Evolutionary conservation across 78 protist genomes (phyloP), one percentile per base, ranked within the genome.

Genomic region (Speleostelium caveatum): DNA sequence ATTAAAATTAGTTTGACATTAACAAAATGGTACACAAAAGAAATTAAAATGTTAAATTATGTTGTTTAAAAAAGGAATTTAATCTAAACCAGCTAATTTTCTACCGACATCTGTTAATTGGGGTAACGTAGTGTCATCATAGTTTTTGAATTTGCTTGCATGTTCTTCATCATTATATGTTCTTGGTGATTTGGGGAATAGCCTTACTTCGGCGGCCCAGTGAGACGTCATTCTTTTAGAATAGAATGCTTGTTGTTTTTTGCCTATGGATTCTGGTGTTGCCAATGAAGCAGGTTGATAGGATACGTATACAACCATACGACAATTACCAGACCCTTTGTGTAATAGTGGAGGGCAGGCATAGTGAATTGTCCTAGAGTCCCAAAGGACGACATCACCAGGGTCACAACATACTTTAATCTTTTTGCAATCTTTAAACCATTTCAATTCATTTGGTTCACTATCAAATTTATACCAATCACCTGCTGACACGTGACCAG

Each of bases 341-440:
- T 45, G 53, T 45, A 14, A 14, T 3, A 32, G 36, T 12, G 75
- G 75, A n/a, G 75, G 58, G 45, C 56, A 39, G 24, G 75, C 75
- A 42, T 51, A 69, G 26, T 69, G 75, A 10, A 69, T 39, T 2
- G 59, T 45, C 1, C 60, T 7, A 10, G 36, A 22, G 28, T 69
- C 75, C 75, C 75, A 69, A 3, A 69, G 5, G 6, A 69, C 75
- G 12, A 69, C 6, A 69, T 69, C 75, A 51, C 75, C 75, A 14
- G 30, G 24, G 6, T 69, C 28, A 28, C 75, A 69, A 12, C 28
- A 30, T 3, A 69, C 75, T 28, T 69, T 69, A 3, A 69, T 22
- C 12, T 69, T 51, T 28, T 69, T 69, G 28, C 75, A 69, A 28
- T 45, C 60, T 10, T 69, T 69, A 28, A 69, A 69, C 35, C 45